Percentiles rank a stretch among this genome's conserved stretches.
Evolutionary conservation across 2,329 filamentous ascomycete species (phyloP).

Genomic region (Aspergillus pseudoviridinutans): DNA sequence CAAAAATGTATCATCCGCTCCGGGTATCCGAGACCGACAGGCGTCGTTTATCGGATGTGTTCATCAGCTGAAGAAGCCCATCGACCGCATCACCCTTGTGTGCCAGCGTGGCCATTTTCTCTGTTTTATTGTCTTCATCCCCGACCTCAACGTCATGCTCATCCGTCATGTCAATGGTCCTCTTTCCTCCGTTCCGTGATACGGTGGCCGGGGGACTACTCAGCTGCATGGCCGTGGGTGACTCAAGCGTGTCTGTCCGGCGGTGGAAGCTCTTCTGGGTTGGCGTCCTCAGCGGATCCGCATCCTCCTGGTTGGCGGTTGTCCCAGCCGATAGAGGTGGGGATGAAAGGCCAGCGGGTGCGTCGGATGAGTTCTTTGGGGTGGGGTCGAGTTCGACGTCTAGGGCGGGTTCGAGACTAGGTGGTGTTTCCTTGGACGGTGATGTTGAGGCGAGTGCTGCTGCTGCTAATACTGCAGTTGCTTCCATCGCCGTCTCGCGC

Average conservation of each 20-base stretch:
- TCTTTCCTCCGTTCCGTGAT: conserved; percentile 9
- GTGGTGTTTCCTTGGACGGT: conserved; percentile 1
- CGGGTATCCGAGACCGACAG: conserved; percentile 16
- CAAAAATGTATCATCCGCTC: conserved; percentile 13
- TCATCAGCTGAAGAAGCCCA: conserved; percentile 39
- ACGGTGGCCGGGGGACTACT: conserved; percentile 33
- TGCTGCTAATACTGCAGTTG: neutral
- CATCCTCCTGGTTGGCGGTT: conserved; percentile 5
- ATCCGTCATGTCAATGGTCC: neutral
- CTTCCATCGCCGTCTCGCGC: neutral
- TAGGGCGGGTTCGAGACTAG: conserved; percentile 14
- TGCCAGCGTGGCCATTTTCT: conserved; percentile 15
- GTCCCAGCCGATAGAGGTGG: conserved; percentile 14
- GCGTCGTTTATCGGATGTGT: conserved; percentile 27
- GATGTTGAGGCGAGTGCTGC: neutral
- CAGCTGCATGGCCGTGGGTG: conserved; percentile 34
- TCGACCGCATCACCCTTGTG: conserved; percentile 37
- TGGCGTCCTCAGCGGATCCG: conserved; percentile 19
- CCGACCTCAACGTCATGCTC: neutral
- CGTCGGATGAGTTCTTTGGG: conserved; percentile 2
- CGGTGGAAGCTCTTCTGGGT: conserved; percentile 12
- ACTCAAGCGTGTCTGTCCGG: conserved; percentile 11
- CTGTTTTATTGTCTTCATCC: neutral
- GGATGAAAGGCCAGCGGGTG: conserved; percentile 12
- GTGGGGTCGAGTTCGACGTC: conserved; percentile 10